Conservation (phyloP, 2,329 filamentous ascomycete species). For the Septoria petroselini region DNA sequence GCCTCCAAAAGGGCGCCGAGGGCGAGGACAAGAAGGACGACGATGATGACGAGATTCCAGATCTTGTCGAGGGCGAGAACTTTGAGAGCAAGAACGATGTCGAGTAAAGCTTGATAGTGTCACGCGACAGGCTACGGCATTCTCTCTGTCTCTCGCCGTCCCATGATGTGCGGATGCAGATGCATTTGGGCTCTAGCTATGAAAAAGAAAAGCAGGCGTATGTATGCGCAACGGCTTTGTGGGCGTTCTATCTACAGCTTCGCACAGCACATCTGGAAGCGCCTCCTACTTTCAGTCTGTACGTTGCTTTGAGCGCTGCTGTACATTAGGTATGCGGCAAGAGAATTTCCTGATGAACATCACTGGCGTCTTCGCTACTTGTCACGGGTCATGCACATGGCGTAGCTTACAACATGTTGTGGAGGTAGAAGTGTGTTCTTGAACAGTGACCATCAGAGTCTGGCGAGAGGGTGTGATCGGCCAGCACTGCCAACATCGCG, state of each 20-base stretch:
- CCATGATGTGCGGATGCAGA: neutral
- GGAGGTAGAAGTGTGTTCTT: no score
- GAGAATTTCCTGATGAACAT: no score
- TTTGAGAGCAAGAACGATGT: constrained; percentile 87
- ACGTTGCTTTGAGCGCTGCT: neutral
- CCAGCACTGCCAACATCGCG: no score
- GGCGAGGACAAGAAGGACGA: constrained; percentile 66
- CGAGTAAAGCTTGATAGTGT: constrained; percentile 61
- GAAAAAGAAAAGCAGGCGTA: no score
- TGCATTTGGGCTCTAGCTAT: neutral
- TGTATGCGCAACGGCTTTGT: no score
- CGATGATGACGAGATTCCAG: constrained; percentile 89
- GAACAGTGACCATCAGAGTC: no score
- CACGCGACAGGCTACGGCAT: neutral
- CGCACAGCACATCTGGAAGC: no score
- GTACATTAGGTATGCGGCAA: neutral
- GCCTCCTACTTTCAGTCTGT: neutral
- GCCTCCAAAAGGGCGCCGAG: constrained; percentile 89
- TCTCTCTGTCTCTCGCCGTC: neutral
- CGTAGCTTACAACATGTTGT: no score
- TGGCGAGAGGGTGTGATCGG: no score
- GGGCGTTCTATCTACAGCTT: no score
- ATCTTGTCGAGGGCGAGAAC: constrained; percentile 94
- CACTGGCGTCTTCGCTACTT: no score
- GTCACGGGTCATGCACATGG: no score